phyloP scores from a whole-genome alignment of 345 rosid genomes.

The Citrus reticulata region DNA sequence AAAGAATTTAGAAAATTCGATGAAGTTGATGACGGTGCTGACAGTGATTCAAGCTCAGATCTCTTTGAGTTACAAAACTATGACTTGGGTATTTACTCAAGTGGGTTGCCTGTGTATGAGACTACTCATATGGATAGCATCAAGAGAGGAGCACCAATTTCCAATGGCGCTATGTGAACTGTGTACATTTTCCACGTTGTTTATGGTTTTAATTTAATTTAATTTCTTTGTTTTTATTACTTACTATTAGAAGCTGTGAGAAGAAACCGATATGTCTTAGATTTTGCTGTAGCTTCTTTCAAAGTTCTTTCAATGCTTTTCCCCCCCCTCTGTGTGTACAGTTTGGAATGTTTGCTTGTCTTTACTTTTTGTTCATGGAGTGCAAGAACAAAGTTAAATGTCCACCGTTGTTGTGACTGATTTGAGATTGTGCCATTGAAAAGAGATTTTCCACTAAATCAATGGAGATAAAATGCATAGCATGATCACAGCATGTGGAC shows the following conservation, averaged over 20 bases:
- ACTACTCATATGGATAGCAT: constrained; percentile 71
- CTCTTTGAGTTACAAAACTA: constrained; percentile 85
- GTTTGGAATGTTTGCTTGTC: constrained; percentile 30
- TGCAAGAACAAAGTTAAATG: neutral
- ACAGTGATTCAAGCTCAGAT: constrained; percentile 96
- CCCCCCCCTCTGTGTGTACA: constrained; percentile 13
- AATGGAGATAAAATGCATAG: neutral
- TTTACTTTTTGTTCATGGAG: constrained; percentile 11
- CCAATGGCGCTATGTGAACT: constrained; percentile 34
- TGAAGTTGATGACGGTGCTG: constrained; percentile 58
- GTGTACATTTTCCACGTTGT: constrained; percentile 10
- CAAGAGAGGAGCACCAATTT: constrained; percentile 63
- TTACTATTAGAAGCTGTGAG: neutral
- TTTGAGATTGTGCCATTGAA: constrained; percentile 18
- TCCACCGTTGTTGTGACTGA: neutral
- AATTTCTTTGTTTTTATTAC: constrained; percentile 8
- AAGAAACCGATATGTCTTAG: constrained; percentile 12
- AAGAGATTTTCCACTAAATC: constrained; percentile 17
- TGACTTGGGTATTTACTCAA: constrained; percentile 56
- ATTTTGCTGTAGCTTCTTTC: constrained; percentile 12
- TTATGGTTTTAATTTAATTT: neutral
- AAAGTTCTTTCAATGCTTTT: neutral
- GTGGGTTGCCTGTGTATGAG: constrained; percentile 85
- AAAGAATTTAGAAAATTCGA: constrained; percentile 31
- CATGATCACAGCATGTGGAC: constrained; percentile 4